phyloP scores from a whole-genome alignment of 805 yeast species.

The Metschnikowia reukaufii region DNA sequence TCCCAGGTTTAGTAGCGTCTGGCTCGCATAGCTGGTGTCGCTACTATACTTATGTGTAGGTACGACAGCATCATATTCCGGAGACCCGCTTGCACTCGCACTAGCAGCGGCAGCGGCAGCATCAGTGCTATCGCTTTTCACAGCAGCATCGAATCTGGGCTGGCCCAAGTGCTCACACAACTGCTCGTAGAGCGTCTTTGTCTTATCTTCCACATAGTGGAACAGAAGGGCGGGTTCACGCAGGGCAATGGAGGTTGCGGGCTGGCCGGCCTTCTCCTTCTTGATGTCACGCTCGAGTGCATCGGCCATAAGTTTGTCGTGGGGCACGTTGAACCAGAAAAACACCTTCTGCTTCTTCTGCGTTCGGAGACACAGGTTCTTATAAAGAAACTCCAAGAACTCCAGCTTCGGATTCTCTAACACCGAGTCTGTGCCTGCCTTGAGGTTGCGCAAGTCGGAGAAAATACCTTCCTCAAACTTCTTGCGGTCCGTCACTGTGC shows the following conservation, averaged over 20 bases:
- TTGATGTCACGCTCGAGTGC: slow-evolving; percentile 91
- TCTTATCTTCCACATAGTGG: slow-evolving; percentile 50
- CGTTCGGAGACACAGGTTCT: slow-evolving; percentile 84
- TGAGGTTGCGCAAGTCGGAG: slow-evolving; percentile 82
- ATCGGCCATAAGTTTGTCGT: slow-evolving; percentile 87
- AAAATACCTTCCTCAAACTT: slow-evolving; percentile 97
- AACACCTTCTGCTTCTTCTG: slow-evolving; percentile 97
- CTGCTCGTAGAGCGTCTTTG: slow-evolving; percentile 54
- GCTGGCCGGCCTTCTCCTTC: slow-evolving; percentile 61
- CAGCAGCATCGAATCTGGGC: slow-evolving; percentile 14
- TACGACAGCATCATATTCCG: neutral
- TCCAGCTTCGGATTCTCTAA: slow-evolving; percentile 84
- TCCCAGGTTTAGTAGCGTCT: too few relatives aligned
- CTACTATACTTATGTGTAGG: neutral
- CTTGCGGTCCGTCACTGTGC: slow-evolving; percentile 79
- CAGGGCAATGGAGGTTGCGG: slow-evolving; percentile 69
- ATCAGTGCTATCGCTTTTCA: too few relatives aligned
- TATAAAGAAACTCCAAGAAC: slow-evolving; percentile 79
- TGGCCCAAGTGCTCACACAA: slow-evolving; percentile 44
- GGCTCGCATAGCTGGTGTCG: slow-evolving; percentile 4
- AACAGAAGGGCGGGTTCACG: slow-evolving; percentile 82
- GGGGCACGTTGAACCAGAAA: slow-evolving; percentile 95
- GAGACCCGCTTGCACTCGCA: neutral
- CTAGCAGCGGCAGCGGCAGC: too few relatives aligned
- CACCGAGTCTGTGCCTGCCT: slow-evolving; percentile 83